Percentiles rank a stretch among this genome's conserved stretches.
phyloP scores from a whole-genome alignment of 306 rosid species.

The Benincasa hispida region DNA sequence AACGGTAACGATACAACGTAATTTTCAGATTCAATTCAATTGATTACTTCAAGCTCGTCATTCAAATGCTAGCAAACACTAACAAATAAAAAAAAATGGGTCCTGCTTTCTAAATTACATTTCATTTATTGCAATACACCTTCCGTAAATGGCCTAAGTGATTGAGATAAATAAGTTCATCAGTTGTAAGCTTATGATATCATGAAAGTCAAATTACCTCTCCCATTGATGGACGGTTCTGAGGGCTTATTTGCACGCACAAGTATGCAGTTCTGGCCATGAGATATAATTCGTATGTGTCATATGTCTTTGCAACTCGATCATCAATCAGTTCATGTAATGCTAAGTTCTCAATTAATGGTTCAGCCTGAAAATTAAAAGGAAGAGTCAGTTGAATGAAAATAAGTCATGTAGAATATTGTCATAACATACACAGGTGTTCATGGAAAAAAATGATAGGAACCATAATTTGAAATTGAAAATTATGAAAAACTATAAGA shows the following conservation, averaged over 20 bases:
- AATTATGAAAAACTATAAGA: neutral
- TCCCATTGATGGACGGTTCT: constrained; percentile 62
- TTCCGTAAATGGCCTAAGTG: too few relatives aligned
- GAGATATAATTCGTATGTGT: constrained; percentile 40
- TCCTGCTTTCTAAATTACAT: too few relatives aligned
- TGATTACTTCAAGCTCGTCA: too few relatives aligned
- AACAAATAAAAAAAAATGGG: too few relatives aligned
- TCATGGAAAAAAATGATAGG: neutral
- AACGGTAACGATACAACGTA: too few relatives aligned
- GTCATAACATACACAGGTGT: neutral
- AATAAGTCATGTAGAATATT: neutral
- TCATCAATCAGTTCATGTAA: constrained; percentile 59
- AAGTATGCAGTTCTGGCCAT: constrained; percentile 64
- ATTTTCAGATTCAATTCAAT: too few relatives aligned
- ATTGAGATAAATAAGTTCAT: neutral
- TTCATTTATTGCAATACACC: too few relatives aligned
- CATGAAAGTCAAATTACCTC: constrained; percentile 28
- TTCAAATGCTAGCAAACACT: too few relatives aligned
- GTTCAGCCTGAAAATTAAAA: constrained; percentile 36
- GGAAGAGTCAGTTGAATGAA: neutral
- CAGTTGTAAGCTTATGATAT: neutral
- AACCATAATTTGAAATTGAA: neutral
- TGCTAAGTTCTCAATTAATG: constrained; percentile 44
- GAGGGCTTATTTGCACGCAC: constrained; percentile 48
- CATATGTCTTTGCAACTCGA: constrained; percentile 53